Base-by-base conservation (phyloP, 2,329 filamentous ascomycete genomes). In the Tolypocladium album region DNA sequence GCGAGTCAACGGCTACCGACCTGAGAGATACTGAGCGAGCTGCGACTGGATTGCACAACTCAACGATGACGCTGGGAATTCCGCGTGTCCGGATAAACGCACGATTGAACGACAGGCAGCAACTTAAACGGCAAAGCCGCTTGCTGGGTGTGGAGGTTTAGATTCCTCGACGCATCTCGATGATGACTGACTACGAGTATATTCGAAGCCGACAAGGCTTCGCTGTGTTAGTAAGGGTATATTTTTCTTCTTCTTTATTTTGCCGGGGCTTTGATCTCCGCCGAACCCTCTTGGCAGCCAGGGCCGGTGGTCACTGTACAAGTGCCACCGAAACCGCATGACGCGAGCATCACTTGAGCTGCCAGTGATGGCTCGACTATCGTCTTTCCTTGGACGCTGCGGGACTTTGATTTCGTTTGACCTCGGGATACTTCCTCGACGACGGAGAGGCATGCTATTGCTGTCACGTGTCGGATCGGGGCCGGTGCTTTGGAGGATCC, bases 1-100 rank as follows among this genome's bases (percentile, higher is more conserved):
- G 2, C 74, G 78, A 27, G 63, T 72, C 9, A 79, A 78, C 61
- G 79, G 79, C 6, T 83, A 76, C 64, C 77, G 79, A 50, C 69
- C 67, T 60, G 78, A 74, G 52, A 67, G 73, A 58, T 75, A 74
- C 60, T 76, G 66, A 61, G 47, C 22, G n/a, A 50, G 34, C 20
- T 13, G 27, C 34, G 9, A 9, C 13, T 27, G 5, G 38, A 31
- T 22, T 15, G 20, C 17, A 17, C n/a, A 11, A 20, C 53, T 11
- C 56, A 8, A 56, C 52, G 60, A 50, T 24, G 40, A 13, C 40
- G 13, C n/a, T 24, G 17, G 56, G 36, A 50, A 36, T 62, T 59
- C 56, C 38, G 27, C 52, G 59, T 59, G 52, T 60, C 57, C 36
- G 42, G 22, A 11, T 55, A 60, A 27, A 60, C 58, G 43, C 53